Conservation (phyloP, 1,139 yeast species). For the Yarrowia galli region DNA sequence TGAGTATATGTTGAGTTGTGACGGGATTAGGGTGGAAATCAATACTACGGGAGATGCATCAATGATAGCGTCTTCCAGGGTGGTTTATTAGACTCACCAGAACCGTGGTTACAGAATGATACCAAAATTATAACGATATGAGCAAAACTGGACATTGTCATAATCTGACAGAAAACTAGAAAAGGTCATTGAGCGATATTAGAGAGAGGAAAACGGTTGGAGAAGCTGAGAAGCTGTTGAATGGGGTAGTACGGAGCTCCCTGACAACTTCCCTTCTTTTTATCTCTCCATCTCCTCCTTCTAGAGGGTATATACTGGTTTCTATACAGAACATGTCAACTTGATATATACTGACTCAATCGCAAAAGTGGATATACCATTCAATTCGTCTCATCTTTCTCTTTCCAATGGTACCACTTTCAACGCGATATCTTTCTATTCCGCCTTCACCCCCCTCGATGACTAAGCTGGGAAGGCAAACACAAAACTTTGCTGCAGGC, state of each 20-base stretch:
- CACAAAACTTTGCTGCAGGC: conserved; percentile 14
- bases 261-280: neutral
- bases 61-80: too few relatives aligned
- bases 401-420: neutral
- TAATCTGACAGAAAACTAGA: neutral
- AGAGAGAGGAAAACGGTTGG: neutral
- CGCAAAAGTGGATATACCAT: neutral
- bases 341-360: neutral
- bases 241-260: neutral
- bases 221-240: too few relatives aligned
- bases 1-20: neutral
- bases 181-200: neutral
- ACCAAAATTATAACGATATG: neutral
- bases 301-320: neutral
- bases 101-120: neutral
- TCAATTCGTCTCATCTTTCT: neutral
- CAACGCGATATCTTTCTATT: too few relatives aligned
- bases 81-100: too few relatives aligned
- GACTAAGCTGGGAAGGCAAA: conserved; percentile 17
- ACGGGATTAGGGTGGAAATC: neutral
- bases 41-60: too few relatives aligned
- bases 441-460: neutral
- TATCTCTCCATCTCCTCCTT: neutral
- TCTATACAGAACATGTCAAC: too few relatives aligned
- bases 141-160: neutral